Evolutionary conservation across 345 rosid genomes (phyloP), one percentile per base, ranked within the genome.

Genomic region (Chamaenerion angustifolium): DNA sequence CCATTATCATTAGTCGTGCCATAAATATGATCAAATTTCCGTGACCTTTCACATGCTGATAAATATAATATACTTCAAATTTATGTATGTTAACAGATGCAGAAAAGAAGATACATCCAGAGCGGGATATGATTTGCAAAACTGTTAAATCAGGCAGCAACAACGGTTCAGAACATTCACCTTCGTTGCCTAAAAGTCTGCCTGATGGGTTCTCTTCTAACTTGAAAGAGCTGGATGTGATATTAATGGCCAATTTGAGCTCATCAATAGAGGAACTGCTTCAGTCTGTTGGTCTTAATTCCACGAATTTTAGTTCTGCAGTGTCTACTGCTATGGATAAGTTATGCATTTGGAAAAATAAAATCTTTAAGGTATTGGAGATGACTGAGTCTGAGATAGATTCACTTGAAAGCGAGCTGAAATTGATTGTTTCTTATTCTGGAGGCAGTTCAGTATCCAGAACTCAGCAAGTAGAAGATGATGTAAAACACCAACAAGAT

Each of bases 311-410:
- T 17, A 64, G 68, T 68, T 80, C 82, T 68, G 68, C 61, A 60
- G 69, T 63, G 37, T 61, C 80, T 52, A 69, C 79, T 43, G 74
- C 73, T 19, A 57, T 76, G 72, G 76, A 63, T 62, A 82, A 71
- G 64, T 66, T 88, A 64, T 82, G 76, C 58, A 25, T 68, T 12
- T 78, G 68, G 80, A 88, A 80, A 68, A 56, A 67, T 57, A 79
- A 80, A 41, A 47, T 74, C 56, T 75, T 68, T 55, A 88, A 88
- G 72, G 73, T 63, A 19, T 56, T 88, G 67, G 96, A 81, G 69
- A 56, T 63, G 64, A 80, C 84, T 0, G 96, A 88, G 60, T 70
- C 84, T 18, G 88, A 88, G 72, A 82, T 88, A 63, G 96, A 84
- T 63, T 72, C 62, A 3, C 86, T 79, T 60, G 96, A 88, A 70